Base-by-base conservation (phyloP, 495 filamentous ascomycete genomes). In the Tuber aestivum region DNA sequence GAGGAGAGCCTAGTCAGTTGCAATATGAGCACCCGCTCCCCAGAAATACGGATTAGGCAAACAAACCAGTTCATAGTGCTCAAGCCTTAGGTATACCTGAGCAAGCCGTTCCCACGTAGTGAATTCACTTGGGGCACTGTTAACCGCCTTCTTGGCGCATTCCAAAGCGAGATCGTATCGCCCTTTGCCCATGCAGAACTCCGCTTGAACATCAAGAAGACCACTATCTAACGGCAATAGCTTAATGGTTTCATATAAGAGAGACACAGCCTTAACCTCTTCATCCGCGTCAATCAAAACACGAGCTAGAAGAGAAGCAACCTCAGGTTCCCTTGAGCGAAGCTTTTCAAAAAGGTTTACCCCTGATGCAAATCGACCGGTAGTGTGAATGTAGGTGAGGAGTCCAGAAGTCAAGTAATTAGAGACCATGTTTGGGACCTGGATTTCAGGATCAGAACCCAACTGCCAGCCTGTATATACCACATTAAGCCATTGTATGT, bases 301-400 rank as follows among this genome's bases (percentile, higher is more conserved):
- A 75, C 91, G 92, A 12, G 95, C 92, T 21, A 99, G 88, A 1
- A 99, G 87, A 0, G 95, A 98, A 7, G 95, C 96, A 0, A 98
- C 93, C 80, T 99, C 96, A 10, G 94, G 89, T 81, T 97, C 96
- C 70, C 91, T 89, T 38, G 92, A 91, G 42, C 96, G 91, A 70
- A 99, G 87, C 84, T 99, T 99, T 84, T 97, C 94, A 77, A 99
- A 98, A 3, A 99, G 88, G 77, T 99, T 99, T 83, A 98, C 97
- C 16, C 95, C 95, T 0, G 95, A 98, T 37, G 96, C 89, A 81
- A 95, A 97, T 44, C 95, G 90, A 16, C 95, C 96, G 12, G 96
- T 98, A 0, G 95, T 98, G 72, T 94, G 90, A 79, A 99, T 97
- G 81, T 99, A 99, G 82, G 92, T 92, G n/a, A 99, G 87, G 1